Percentiles rank a stretch among this genome's conserved stretches.
These are phyloP conservation scores for Penicillium silybi DNA, from an alignment of 495 filamentous ascomycete species.

Conservation along the genomic window DNA sequence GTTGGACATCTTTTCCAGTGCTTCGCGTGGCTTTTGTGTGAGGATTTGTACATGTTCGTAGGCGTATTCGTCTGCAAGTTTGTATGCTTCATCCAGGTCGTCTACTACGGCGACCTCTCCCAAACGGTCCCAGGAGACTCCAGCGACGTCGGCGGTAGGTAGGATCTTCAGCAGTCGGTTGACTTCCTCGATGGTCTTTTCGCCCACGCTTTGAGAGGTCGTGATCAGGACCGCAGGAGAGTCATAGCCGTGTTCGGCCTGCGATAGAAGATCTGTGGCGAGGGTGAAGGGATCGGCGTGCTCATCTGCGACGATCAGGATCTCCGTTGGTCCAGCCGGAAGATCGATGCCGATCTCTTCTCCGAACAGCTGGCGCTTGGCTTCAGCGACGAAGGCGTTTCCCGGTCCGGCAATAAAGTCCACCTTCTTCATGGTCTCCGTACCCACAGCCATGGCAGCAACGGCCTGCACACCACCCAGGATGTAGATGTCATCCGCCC, in stretches of 20 bases:
- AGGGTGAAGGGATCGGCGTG: conserved; percentile 48
- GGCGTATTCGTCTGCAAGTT: conserved; percentile 48
- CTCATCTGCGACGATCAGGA: conserved; percentile 51
- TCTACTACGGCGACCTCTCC: conserved; percentile 48
- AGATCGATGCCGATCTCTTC: conserved; percentile 51
- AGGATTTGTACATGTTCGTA: conserved; percentile 54
- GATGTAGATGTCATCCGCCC: conserved; percentile 50
- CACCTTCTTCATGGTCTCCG: conserved; percentile 54
- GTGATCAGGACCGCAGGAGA: conserved; percentile 48
- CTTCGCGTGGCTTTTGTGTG: conserved; percentile 43
- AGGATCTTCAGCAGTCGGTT: conserved; percentile 38
- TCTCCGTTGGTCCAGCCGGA: conserved; percentile 50
- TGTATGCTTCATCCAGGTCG: conserved; percentile 43
- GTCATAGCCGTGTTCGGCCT: conserved; percentile 53
- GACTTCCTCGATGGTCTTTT: conserved; percentile 35
- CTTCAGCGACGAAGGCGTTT: conserved; percentile 53
- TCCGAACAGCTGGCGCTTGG: conserved; percentile 51
- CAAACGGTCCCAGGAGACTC: conserved; percentile 42
- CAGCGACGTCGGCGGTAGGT: conserved; percentile 41
- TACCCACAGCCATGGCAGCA: conserved; percentile 81
- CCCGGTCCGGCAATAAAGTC: conserved; percentile 54
- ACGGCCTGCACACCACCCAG: conserved; percentile 53
- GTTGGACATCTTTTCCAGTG: conserved; percentile 47
- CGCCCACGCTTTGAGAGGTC: conserved; percentile 39
- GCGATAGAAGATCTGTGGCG: conserved; percentile 48